Evolutionary conservation across 2,329 filamentous ascomycete species (phyloP), one percentile per base, ranked within the genome.

Genomic region (Neospermospora avenae): DNA sequence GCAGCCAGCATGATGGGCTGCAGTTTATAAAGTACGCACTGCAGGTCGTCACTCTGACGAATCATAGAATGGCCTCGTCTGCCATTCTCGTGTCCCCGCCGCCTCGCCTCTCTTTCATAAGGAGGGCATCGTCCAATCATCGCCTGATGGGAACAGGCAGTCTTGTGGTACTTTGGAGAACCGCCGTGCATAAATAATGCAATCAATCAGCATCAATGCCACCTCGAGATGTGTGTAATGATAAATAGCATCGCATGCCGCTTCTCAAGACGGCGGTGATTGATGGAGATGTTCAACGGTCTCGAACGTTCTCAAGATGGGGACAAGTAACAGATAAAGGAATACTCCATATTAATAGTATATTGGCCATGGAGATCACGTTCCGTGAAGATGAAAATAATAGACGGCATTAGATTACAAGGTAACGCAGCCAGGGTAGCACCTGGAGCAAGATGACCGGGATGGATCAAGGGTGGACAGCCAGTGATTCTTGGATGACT

Each of bases 31-130:
- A n/a, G n/a, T n/a, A n/a, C n/a, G n/a, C 25, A 60, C 63, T 67
- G 65, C 63, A 65, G 48, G 61, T 67, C 65, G 65, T 58, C 46
- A 63, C 52, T 51, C 51, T 52, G 59, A 57, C 65, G 57, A 67
- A 67, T 67, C 57, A 60, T 8, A 41, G 49, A n/a, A n/a, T n/a
- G 18, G 20, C 31, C 41, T 46, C 11, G 28, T 22, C 42, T n/a
- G 31, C 18, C 10, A 24, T 35, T 35, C 24, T 52, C 55, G 46
- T 31, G 28, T 3, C 28, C 28, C 11, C 28, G 28, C 28, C 28
- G 28, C 28, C 6, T 31, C 28, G 28, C 28, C 28, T 31, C 28
- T 31, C 28, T 31, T 3, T 31, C 28, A 31, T 10, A 31, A 31
- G 28, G 28, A n/a, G n/a, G 45, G 39, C 31, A 6, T 48, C 16